Evolutionary conservation across 2,329 filamentous ascomycete genomes (phyloP).

Genomic region (Celoporthe dispersa): DNA sequence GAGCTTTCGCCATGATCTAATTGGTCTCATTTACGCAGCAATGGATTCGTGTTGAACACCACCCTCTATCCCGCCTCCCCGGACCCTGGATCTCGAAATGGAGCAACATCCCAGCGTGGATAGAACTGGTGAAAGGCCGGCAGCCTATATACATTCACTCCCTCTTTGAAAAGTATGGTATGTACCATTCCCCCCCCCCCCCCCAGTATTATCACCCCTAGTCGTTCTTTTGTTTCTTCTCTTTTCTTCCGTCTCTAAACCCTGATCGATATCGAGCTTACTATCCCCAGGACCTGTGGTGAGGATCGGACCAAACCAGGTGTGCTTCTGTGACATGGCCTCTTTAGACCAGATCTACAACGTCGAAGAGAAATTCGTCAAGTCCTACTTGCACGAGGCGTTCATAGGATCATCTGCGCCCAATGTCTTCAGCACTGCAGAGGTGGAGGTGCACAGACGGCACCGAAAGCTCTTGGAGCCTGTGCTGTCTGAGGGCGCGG

Average conservation of each 20-base stretch:
- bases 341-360: slow-evolving; percentile 36
- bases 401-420: slow-evolving; percentile 24
- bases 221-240: neutral
- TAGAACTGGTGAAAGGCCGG: slow-evolving; percentile 27
- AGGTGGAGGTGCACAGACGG: slow-evolving; percentile 44
- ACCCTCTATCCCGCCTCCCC: slow-evolving; percentile 32
- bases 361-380: slow-evolving; percentile 37
- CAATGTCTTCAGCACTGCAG: slow-evolving; percentile 47
- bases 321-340: slow-evolving; percentile 35
- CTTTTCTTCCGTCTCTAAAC: neutral
- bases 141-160: slow-evolving; percentile 33
- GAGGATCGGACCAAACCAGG: slow-evolving; percentile 34
- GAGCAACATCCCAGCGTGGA: slow-evolving; percentile 30
- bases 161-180: slow-evolving; percentile 35
- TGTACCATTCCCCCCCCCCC: neutral
- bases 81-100: slow-evolving; percentile 37
- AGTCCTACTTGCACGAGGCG: slow-evolving; percentile 34
- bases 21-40: neutral
- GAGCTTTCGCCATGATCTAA: neutral
- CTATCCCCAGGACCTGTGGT: slow-evolving; percentile 32
- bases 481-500: slow-evolving; percentile 43
- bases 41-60: slow-evolving; percentile 17
- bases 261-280: neutral
- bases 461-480: slow-evolving; percentile 48
- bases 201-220: no score